These are phyloP conservation scores for Dictyostelium discoideum DNA, from an alignment of 78 protist species.

Conservation along the genomic window DNA sequence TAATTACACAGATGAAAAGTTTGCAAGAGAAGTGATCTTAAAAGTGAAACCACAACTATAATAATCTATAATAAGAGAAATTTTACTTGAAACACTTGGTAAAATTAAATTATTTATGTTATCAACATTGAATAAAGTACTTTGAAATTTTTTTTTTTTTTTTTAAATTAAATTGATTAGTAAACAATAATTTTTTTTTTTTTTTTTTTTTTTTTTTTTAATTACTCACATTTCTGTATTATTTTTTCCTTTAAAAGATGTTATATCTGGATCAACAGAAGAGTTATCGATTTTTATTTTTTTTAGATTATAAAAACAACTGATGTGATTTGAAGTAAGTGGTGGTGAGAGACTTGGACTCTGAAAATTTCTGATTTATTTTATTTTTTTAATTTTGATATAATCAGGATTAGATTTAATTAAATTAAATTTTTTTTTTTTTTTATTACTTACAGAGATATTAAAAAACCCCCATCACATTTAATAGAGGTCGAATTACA, in stretches of 20 bases:
- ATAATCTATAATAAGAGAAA: not conserved
- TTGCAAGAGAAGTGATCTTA: not conserved
- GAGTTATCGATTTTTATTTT: not conserved
- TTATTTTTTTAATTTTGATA: no score
- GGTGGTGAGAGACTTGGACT: no score
- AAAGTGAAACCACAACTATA: not conserved
- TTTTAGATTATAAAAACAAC: not conserved
- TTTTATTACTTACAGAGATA: no score
- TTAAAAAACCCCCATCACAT: no score
- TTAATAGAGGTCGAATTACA: no score
- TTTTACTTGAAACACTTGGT: not conserved
- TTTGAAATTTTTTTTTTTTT: no score
- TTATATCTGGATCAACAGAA: not conserved
- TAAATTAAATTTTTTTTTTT: no score
- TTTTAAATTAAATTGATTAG: no score
- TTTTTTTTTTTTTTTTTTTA: no score
- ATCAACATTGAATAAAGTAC: not conserved
- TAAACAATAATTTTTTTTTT: no score
- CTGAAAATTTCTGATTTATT: not conserved
- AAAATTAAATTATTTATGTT: not conserved
- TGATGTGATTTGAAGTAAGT: not conserved
- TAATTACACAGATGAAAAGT: not conserved
- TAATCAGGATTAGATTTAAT: not conserved
- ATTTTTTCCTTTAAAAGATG: not conserved
- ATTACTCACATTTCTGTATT: not conserved